A percentile compares a stretch with the other conserved stretches of the same genome.
Evolutionary conservation across 2,329 filamentous ascomycete species (phyloP).

Genomic region (Venturia aucupariae): DNA sequence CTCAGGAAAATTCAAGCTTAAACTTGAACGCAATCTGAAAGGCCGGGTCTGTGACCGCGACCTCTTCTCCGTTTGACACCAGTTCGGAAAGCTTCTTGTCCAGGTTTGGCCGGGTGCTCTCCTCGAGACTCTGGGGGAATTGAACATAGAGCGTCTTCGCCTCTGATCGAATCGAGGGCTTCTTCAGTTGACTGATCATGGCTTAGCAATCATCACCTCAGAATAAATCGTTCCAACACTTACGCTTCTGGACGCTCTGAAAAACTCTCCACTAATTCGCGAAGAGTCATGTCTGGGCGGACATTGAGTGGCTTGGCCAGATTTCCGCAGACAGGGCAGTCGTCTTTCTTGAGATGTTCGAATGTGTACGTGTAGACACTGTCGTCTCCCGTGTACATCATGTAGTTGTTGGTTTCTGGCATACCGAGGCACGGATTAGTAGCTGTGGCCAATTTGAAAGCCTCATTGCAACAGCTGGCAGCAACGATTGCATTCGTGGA

Average conservation of each 20-base stretch:
- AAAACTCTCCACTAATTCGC: constrained; percentile 77
- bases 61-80: constrained; percentile 71
- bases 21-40: constrained; percentile 65
- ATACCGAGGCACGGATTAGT: constrained; percentile 71
- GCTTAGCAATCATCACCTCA: constrained; percentile 17
- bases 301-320: constrained; percentile 66
- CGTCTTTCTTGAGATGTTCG: constrained; percentile 83
- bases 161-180: constrained; percentile 74
- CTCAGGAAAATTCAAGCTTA: constrained; percentile 38
- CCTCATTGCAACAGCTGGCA: constrained; percentile 92
- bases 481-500: constrained; percentile 97
- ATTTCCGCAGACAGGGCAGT: constrained; percentile 90
- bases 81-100: constrained; percentile 68
- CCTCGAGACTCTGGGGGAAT: constrained; percentile 68
- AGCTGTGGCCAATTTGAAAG: constrained; percentile 82
- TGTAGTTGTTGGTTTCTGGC: constrained; percentile 71
- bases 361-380: constrained; percentile 97
- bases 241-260: constrained; percentile 70
- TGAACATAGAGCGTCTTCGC: constrained; percentile 87
- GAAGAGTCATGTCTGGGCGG: constrained; percentile 61
- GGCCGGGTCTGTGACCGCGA: constrained; percentile 87
- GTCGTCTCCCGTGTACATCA: constrained; percentile 98
- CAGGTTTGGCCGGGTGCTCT: constrained; percentile 76
- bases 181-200: constrained; percentile 66
- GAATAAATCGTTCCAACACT: constrained; percentile 17